Conservation (phyloP, 2,329 filamentous ascomycete genomes). For the Rhinocladiella mackenziei region DNA sequence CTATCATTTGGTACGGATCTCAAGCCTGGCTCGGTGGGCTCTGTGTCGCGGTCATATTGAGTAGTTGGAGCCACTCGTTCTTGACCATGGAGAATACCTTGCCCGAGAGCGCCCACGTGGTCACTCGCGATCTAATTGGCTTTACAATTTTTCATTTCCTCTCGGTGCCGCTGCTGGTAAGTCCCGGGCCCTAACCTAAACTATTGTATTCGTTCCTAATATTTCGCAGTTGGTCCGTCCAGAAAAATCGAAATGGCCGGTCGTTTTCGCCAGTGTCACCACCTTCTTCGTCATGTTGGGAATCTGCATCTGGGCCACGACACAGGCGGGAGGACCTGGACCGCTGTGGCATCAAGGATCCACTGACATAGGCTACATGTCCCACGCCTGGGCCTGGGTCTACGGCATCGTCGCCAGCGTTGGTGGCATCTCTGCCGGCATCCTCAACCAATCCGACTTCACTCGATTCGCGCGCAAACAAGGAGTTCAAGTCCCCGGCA, state of each 20-base stretch:
- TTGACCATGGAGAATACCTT: slow-evolving; percentile 37
- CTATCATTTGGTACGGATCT: slow-evolving; percentile 34
- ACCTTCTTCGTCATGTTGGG: slow-evolving; percentile 10
- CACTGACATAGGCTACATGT: neutral
- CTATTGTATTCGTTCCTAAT: neutral
- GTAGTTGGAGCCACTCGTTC: slow-evolving; percentile 36
- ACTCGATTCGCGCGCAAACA: slow-evolving; percentile 39
- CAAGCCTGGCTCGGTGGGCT: slow-evolving; percentile 39
- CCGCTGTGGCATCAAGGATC: slow-evolving; percentile 1
- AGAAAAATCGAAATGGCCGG: slow-evolving; percentile 10
- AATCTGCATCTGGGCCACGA: slow-evolving; percentile 10
- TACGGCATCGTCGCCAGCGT: slow-evolving; percentile 33
- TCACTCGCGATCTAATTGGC: slow-evolving; percentile 37
- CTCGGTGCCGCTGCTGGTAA: slow-evolving; percentile 39
- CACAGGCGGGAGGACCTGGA: neutral
- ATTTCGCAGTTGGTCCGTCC: slow-evolving; percentile 2
- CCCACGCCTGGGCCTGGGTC: slow-evolving; percentile 17
- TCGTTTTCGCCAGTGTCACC: slow-evolving; percentile 7
- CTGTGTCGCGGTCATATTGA: slow-evolving; percentile 35
- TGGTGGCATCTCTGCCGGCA: slow-evolving; percentile 33
- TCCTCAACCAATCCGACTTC: slow-evolving; percentile 35
- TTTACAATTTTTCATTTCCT: slow-evolving; percentile 38
- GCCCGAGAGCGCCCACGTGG: slow-evolving; percentile 34
- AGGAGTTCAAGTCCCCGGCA: slow-evolving; percentile 41
- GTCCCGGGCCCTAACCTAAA: neutral